Conservation (phyloP, 208 protist species). For the Trypanosoma theileri region DNA sequence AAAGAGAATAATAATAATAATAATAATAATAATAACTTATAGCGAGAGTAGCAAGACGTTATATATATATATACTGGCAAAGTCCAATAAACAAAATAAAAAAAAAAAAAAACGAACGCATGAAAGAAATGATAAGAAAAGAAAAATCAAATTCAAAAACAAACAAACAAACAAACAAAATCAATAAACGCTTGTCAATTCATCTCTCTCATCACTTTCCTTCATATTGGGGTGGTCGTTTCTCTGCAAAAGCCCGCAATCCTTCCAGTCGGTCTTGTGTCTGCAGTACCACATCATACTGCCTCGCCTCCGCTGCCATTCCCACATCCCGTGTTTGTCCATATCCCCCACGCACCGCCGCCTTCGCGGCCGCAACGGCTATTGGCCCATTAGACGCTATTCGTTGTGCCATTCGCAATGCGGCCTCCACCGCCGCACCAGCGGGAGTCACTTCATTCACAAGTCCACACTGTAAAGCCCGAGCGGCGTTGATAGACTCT, state of each 20-base stretch:
- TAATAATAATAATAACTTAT: too few relatives aligned
- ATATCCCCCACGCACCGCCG: conserved; percentile 63
- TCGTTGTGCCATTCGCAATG: conserved; percentile 41
- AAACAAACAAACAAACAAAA: not conserved
- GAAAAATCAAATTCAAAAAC: not conserved
- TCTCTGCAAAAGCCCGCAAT: conserved; percentile 90
- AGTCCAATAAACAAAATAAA: not conserved
- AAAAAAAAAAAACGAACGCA: not conserved
- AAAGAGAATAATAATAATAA: too few relatives aligned
- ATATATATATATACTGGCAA: not conserved
- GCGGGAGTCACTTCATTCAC: conserved; percentile 73
- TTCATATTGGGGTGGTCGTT: conserved; percentile 81
- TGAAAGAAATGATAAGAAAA: not conserved
- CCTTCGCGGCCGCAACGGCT: conserved; percentile 82
- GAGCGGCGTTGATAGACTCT: conserved; percentile 43
- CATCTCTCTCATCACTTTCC: conserved; percentile 50
- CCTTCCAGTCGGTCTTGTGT: conserved; percentile 91
- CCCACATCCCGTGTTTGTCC: conserved; percentile 55
- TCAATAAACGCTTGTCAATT: not conserved
- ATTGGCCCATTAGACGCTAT: conserved; percentile 83
- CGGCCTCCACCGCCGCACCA: conserved; percentile 29
- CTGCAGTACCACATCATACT: conserved; percentile 84
- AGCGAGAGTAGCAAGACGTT: too few relatives aligned
- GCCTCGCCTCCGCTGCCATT: conserved; percentile 70
- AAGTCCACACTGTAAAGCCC: conserved; percentile 66